These are phyloP conservation scores for Rhypophila decipiens DNA, from an alignment of 495 filamentous ascomycete genomes.

Conservation along the genomic window DNA sequence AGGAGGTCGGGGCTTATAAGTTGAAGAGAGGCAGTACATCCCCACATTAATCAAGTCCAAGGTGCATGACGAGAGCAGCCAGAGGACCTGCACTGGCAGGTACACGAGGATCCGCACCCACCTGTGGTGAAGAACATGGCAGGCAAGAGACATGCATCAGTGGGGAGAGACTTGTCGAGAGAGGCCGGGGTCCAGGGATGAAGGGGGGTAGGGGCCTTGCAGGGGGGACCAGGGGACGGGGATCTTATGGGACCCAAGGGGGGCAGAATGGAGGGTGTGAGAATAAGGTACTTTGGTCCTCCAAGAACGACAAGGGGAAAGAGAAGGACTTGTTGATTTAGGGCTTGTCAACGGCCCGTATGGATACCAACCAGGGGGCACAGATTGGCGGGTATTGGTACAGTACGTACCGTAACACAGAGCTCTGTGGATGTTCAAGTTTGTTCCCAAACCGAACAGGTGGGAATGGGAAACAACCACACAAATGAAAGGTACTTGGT, in stretches of 20 bases:
- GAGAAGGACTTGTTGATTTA: constrained; percentile 8
- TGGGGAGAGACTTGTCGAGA: constrained; percentile 11
- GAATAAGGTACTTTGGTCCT: constrained; percentile 7
- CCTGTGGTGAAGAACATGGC: constrained; percentile 12
- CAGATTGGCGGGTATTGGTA: no score
- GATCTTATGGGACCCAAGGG: constrained; percentile 4
- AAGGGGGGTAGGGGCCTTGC: constrained; percentile 8
- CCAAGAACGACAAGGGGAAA: constrained; percentile 1
- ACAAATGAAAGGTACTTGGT: no score
- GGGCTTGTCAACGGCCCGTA: constrained; percentile 13
- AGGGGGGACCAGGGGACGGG: constrained; percentile 10
- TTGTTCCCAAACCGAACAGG: no score
- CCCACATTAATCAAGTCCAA: constrained; percentile 17
- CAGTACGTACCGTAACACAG: no score
- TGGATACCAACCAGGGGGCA: no score
- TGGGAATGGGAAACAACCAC: no score
- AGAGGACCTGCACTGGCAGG: constrained; percentile 9
- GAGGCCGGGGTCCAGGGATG: constrained; percentile 12
- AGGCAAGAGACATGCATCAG: constrained; percentile 17
- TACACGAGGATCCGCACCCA: constrained; percentile 5
- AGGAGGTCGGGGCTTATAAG: constrained; percentile 26
- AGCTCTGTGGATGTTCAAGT: not conserved
- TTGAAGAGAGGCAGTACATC: constrained; percentile 24
- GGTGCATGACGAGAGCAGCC: constrained; percentile 13
- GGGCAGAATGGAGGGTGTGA: constrained; percentile 3